phyloP scores from a whole-genome alignment of 495 filamentous ascomycete genomes.

The Pyrenopolyporus hunteri region DNA sequence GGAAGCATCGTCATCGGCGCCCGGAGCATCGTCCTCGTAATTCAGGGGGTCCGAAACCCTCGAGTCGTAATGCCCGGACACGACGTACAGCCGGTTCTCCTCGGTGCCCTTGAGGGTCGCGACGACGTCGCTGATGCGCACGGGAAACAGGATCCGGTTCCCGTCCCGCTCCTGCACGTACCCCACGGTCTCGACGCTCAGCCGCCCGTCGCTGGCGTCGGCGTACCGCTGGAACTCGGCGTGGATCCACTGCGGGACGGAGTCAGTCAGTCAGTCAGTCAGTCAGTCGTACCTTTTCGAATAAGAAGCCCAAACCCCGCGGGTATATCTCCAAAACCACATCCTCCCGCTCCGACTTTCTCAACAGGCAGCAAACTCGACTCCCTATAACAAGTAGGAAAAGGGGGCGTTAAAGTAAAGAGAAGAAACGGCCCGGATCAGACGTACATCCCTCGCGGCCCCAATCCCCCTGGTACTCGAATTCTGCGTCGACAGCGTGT shows the following conservation, averaged over 20 bases:
- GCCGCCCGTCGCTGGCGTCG: constrained; percentile 44
- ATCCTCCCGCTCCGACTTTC: neutral
- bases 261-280: no score
- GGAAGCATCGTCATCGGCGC: constrained; percentile 60
- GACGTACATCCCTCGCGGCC: constrained; percentile 51
- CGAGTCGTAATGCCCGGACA: constrained; percentile 61
- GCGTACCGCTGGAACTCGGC: constrained; percentile 50
- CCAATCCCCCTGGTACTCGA: constrained; percentile 56
- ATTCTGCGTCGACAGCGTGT: constrained; percentile 57
- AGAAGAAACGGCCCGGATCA: neutral
- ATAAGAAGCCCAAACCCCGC: neutral
- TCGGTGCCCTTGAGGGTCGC: constrained; percentile 56
- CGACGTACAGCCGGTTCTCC: constrained; percentile 55
- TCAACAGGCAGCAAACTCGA: neutral
- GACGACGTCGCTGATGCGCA: constrained; percentile 57
- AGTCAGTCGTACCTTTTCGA: no score
- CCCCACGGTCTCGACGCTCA: constrained; percentile 51
- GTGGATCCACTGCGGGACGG: constrained; percentile 51
- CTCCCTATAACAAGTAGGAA: neutral
- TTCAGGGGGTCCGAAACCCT: constrained; percentile 54
- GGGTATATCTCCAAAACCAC: neutral
- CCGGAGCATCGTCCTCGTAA: constrained; percentile 57
- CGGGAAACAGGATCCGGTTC: constrained; percentile 52
- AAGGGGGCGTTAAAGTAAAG: neutral
- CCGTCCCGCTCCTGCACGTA: constrained; percentile 52